Base-by-base conservation (phyloP, 768 basidiomycete species). In the Phylloporus rhodoxanthus region DNA sequence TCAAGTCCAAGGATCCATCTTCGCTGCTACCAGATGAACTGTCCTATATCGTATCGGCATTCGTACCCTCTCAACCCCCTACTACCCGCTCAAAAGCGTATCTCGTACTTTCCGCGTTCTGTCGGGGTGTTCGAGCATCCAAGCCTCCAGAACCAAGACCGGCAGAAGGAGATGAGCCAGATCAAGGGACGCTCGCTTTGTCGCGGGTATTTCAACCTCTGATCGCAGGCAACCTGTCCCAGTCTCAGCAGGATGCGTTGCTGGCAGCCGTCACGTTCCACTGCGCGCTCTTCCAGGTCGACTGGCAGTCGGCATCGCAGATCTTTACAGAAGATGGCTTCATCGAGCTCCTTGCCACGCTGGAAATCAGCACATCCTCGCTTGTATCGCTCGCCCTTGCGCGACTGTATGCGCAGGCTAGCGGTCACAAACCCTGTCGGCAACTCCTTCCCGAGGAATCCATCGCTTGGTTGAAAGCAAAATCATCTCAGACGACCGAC, bases 221-320 rank as follows among this genome's bases (percentile, higher is more conserved):
- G 0, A 63, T 87, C 29, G 56, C 75, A 8, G 65, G 72, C 11
- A 71, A 72, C 37, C 71, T 91, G 9, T 69, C 76, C 29, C 82
- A 83, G 39, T 75, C 78, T 3, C 71, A 78, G 17, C 82, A 87
- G 63, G 71, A 73, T 30, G 56, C 23, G 8, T 65, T 81, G 23
- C 68, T 84, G 15, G 67, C 71, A 13, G 82, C 81, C 10, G 67
- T 86, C 33, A 75, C 80, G 1, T 84, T 91, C 63, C 72, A 92
- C 43, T 72, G 77, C n/a, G 88, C 87, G 1, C 70, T 94, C 17
- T 90, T 91, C 60, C 88, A 91, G 62, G 80, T 91, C n/a, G 88
- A 91, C 56, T 77, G 81, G 67, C 69, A 75, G 45, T 70, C 80
- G 1, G 91, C 87, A 9, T 72, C 82, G 9, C 57, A 73, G 20